Evolutionary conservation across 306 rosid genomes (phyloP), one percentile per base, ranked within the genome.

Genomic region (Abrus pulchellus): DNA sequence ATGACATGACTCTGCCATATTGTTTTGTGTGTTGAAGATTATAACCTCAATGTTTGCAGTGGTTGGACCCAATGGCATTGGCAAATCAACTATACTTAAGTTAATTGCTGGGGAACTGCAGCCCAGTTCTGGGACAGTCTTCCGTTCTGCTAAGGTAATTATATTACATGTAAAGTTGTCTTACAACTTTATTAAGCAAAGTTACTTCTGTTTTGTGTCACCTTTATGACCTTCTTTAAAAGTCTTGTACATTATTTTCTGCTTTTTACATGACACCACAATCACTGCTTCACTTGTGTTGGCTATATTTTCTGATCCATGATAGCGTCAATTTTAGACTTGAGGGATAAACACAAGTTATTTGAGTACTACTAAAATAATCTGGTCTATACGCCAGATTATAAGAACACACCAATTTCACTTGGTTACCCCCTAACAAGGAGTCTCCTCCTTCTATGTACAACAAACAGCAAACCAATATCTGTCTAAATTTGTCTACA

Each of bases 61-160:
- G 99, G 99, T 96, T 73, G 99, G 99, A 56, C 99, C 99, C 70
- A 96, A 96, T 85, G 99, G 99, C 5, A 96, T 96, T 38, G 99
- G 99, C n/a, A 96, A 96, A 84, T 96, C 99, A 64, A 96, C 99
- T 20, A 96, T 96, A 80, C 97, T 96, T 69, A 96, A 96, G 88
- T 85, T 96, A 83, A 96, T 96, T 89, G 90, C 99, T 8, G 99
- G 99, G 83, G 99, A 96, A 5, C 90, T 96, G 54, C 97, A 96
- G 79, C 99, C 99, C 78, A 93, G 68, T 86, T 93, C 97, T 83
- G 99, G 99, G 69, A 96, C 99, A 2, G 92, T 93, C 72, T 96
- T 96, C 76, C 99, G 97, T 54, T 96, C 99, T 49, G 99, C 98
- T 56, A 96, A 96, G 99, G 99, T 96, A 85, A 77, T 64, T 78